A percentile compares a stretch with the other conserved stretches of the same genome.
Evolutionary conservation across 2,329 filamentous ascomycete genomes (phyloP).

Genomic region (Bipolaris bicolor): DNA sequence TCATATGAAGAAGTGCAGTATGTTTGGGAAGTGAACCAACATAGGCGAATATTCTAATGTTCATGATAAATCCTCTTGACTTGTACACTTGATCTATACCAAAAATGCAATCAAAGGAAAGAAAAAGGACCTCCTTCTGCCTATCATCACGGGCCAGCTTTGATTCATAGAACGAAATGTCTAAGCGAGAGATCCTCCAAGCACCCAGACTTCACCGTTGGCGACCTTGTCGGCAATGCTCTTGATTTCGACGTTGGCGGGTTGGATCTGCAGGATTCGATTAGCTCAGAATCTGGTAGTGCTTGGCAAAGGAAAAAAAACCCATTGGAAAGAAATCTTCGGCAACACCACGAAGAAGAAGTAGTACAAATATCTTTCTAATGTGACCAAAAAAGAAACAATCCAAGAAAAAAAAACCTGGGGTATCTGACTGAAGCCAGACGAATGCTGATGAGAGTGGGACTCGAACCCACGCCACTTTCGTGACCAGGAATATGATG

Average conservation of each 20-base stretch:
- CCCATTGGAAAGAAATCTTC: not conserved
- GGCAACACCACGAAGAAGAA: not conserved
- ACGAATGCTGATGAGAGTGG: conserved; percentile 50
- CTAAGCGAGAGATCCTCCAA: conserved; percentile 63
- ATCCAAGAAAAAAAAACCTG: conserved; percentile 29
- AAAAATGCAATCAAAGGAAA: not conserved
- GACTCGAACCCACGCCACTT: conserved; percentile 51
- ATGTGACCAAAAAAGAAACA: not conserved
- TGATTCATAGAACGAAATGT: not conserved
- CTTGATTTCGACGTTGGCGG: conserved; percentile 78
- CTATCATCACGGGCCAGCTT: not conserved
- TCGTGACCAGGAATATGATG: conserved; percentile 45
- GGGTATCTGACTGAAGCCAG: conserved; percentile 26
- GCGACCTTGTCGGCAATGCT: conserved; percentile 75
- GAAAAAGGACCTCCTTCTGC: not conserved
- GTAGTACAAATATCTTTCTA: not conserved
- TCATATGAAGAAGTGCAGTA: not conserved
- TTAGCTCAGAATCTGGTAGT: conserved; percentile 12
- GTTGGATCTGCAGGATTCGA: conserved; percentile 66
- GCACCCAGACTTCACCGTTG: conserved; percentile 89
- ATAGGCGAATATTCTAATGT: not conserved
- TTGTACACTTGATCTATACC: not conserved
- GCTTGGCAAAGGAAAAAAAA: not conserved
- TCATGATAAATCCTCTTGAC: too few species aligned
- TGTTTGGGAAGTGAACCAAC: not conserved